phyloP scores from a whole-genome alignment of 2,329 filamentous ascomycete species.

The Sporothrix phasma region DNA sequence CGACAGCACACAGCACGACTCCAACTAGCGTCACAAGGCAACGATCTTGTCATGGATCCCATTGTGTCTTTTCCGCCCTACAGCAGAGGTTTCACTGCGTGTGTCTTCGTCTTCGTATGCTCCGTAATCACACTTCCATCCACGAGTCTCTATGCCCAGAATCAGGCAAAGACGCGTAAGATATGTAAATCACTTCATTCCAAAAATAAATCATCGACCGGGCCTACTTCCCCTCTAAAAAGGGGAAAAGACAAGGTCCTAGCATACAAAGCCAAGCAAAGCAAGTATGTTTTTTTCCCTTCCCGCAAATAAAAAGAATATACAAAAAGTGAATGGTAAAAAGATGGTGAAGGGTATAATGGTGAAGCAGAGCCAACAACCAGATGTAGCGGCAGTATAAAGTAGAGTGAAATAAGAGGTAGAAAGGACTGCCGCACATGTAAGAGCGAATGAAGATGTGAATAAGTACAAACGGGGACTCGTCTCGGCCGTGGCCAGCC shows the following conservation, averaged over 20 bases:
- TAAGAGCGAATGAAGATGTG: not conserved
- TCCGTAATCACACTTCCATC: not conserved
- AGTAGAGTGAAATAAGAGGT: not conserved
- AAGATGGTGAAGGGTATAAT: constrained; percentile 10
- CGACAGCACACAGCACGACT: not conserved
- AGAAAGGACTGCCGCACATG: not conserved
- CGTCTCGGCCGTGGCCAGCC: not conserved
- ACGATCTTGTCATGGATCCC: not conserved
- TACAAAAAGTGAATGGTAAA: not conserved
- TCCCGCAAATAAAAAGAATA: not conserved
- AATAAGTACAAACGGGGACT: not conserved
- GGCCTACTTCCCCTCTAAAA: not conserved
- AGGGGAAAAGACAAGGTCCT: not conserved
- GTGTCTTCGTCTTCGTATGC: not conserved
- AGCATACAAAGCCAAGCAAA: constrained; percentile 1
- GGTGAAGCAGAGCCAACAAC: not conserved
- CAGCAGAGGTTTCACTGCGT: not conserved
- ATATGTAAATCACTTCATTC: not conserved
- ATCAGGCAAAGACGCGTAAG: not conserved
- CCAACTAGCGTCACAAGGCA: not conserved
- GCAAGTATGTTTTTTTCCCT: not conserved
- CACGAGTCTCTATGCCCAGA: not conserved
- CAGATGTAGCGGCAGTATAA: not conserved
- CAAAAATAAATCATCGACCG: constrained; percentile 7
- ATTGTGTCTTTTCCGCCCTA: not conserved